Conservation (phyloP, 805 yeast species). For the Cyberlindnera veronae region DNA sequence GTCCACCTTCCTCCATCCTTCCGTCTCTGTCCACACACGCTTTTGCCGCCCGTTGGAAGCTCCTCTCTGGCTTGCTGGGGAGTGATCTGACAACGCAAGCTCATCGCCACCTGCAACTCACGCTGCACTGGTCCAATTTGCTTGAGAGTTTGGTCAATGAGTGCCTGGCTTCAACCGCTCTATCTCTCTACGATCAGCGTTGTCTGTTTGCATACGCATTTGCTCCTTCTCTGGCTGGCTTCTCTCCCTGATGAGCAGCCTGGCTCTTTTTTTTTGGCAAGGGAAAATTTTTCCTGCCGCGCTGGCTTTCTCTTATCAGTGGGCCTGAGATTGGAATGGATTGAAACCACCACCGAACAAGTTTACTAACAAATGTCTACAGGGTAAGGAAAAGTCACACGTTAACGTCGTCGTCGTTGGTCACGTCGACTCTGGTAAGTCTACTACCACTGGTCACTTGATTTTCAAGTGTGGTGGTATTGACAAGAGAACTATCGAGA, state of each 20-base stretch:
- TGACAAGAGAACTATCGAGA: slow-evolving; percentile 97
- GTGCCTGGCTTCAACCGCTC: too few relatives aligned
- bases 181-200: too few relatives aligned
- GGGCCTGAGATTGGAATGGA: neutral
- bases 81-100: too few relatives aligned
- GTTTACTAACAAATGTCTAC: slow-evolving; percentile 16
- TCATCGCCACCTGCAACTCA: too few relatives aligned
- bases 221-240: neutral
- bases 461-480: slow-evolving; percentile 99
- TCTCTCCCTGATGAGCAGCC: neutral
- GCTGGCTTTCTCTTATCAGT: neutral
- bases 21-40: neutral
- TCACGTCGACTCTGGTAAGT: slow-evolving; percentile 99
- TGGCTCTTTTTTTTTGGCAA: neutral
- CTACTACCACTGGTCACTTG: slow-evolving; percentile 99
- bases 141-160: too few relatives aligned
- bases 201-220: too few relatives aligned
- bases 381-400: slow-evolving; percentile 96
- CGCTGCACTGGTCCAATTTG: too few relatives aligned
- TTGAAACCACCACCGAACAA: neutral
- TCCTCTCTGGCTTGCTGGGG: too few relatives aligned
- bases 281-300: neutral
- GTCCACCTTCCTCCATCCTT: neutral
- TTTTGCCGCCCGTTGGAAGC: too few relatives aligned
- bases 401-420: slow-evolving; percentile 99